Evolutionary conservation across 208 protist genomes (phyloP), one percentile per base, ranked within the genome.

Genomic region (Crithidia bombi): DNA sequence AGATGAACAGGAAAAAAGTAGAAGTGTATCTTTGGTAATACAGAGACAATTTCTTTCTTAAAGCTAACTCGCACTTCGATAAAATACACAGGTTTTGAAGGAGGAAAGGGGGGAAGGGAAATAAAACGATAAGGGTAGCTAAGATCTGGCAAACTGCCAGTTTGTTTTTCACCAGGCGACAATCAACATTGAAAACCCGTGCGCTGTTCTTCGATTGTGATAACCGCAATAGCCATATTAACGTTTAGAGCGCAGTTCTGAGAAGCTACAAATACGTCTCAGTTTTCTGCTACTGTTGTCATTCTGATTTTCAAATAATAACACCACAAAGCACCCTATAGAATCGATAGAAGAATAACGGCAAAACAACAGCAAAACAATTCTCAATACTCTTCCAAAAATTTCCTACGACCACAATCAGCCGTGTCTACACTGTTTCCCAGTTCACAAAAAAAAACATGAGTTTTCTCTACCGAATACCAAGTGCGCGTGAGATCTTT

Each of bases 401-500:
- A 10, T 6, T 21, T 23, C 23, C 23, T 28, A 23, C 46, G 12
- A 21, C 46, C 21, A 51, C 66, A 58, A 38, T 28, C 6, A 58
- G 11, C 26, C 19, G 50, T 21, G 32, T n/a, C 28, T 19, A 21
- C 30, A 44, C 1, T n/a, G 9, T 36, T 56, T 56, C 38, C 28
- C 10, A 50, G 6, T 38, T 36, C 14, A 36, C 7, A 50, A 69
- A 56, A 46, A 15, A 58, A 52, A 55, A 57, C 43, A 69, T 32
- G n/a, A 44, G 38, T 32, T 23, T 32, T 28, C 36, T 51, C 26
- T 79, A 82, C 58, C 84, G 77, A 44, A 92, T 83, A 59, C 92
- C 85, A 36, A 95, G 65, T 17, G 85, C 69, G 59, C 82, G 83
- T 43, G 81, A 91, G 15, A 98, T 89, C 72, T 96, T 98, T 19